phyloP scores from a whole-genome alignment of 164 flowering plant species.

The Berberis vulgaris region DNA sequence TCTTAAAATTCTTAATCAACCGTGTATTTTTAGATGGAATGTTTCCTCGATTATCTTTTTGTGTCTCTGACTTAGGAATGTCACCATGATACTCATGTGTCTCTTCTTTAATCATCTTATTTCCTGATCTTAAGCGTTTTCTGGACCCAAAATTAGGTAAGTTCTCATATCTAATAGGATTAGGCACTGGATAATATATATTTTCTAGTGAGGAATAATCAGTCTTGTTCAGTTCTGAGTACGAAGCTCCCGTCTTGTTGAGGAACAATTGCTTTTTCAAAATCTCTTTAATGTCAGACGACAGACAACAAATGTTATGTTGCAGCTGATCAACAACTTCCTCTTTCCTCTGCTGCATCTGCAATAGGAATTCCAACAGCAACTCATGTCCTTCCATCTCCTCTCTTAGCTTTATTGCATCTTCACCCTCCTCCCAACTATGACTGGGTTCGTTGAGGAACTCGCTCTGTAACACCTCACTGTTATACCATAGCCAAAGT shows the following conservation, averaged over 20 bases:
- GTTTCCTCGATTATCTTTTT: conserved; percentile 30
- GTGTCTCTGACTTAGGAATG: conserved; percentile 23
- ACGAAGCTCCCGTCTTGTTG: conserved; percentile 27
- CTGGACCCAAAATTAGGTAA: conserved; percentile 38
- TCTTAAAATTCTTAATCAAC: conserved; percentile 77
- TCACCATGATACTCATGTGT: conserved; percentile 27
- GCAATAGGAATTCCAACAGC: conserved; percentile 69
- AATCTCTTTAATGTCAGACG: conserved; percentile 81
- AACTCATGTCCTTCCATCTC: conserved; percentile 80
- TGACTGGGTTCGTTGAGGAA: conserved; percentile 74
- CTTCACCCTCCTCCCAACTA: conserved; percentile 65
- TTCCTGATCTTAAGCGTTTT: conserved; percentile 45
- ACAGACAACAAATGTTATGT: conserved; percentile 44
- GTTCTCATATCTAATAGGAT: conserved; percentile 32
- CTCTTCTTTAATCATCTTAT: conserved; percentile 17
- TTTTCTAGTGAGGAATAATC: conserved; percentile 8
- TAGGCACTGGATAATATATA: conserved; percentile 16
- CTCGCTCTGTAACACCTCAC: conserved; percentile 80
- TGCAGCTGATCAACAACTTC: conserved; percentile 62
- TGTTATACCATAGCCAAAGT: conserved; percentile 20
- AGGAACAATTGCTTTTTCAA: conserved; percentile 38
- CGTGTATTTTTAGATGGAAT: conserved; percentile 47
- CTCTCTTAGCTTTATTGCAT: conserved; percentile 64
- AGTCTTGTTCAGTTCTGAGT: not conserved
- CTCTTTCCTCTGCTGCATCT: conserved; percentile 59